Evolutionary conservation across 495 filamentous ascomycete genomes (phyloP), one percentile per base, ranked within the genome.

Genomic region (Talaromyces thailandensis): DNA sequence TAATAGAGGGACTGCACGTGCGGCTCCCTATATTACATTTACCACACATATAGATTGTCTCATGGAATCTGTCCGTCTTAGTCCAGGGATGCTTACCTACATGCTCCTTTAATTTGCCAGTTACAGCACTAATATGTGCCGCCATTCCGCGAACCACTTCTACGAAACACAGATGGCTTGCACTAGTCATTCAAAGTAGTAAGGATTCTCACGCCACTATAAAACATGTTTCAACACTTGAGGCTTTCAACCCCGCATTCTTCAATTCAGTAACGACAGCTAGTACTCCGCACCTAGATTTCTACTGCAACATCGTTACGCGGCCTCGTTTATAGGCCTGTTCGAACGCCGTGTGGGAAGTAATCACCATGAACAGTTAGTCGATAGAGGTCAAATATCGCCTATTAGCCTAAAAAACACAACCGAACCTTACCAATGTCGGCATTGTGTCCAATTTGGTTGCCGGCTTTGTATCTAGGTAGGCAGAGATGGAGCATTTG

Each of bases 71-170:
- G 14, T 23, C 24, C 14, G 11, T 52, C 18, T 18, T 55, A 26
- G 51, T 52, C 9, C 50, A 12, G 25, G 16, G 4, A 55, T n/a
- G n/a, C n/a, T n/a, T n/a, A n/a, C n/a, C 11, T 26, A 1, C n/a
- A 55, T 55, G 12, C 51, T n/a, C 24, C 12, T 26, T 3, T 28
- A 16, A 23, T 55, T 28, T 55, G 51, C 7, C 21, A 26, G 3
- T 55, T 28, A 28, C 23, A 14, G 21, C 51, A 28, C 24, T 18
- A 18, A 7, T 26, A 26, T 29, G 23, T 55, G 51, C 56, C 56
- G 56, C 56, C n/a, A 58, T 58, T 58, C 56, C 56, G 56, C 56
- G 56, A 58, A 21, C 56, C 9, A 58, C 16, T 4, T 28, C 51
- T 40, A 18, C 56, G 16, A 18, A 11, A 0, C 56, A 24, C 12